Base-by-base conservation (phyloP, 2,329 filamentous ascomycete species). In the Ophiostoma australiae region DNA sequence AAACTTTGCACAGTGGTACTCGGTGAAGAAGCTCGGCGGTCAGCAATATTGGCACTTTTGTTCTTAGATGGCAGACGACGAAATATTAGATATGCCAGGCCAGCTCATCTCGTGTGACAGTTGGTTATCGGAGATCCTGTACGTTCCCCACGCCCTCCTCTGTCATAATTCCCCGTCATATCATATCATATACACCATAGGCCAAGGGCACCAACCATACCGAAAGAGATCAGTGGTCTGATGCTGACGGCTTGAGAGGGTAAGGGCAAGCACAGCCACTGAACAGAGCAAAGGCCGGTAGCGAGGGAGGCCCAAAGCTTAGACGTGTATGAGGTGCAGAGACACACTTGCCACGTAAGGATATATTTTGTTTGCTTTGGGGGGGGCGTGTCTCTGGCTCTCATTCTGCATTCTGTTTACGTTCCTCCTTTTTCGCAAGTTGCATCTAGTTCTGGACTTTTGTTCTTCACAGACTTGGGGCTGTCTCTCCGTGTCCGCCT, bases 261-360 rank as follows among this genome's bases (percentile, higher is more conserved):
- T 61, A 20, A 61, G 23, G 27, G 13, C 11, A 61, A 27, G 11
- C n/a, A n/a, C 13, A 31, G 27, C 27, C 15, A 20, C 13, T 17
- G 58, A 63, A 35, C 23, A 63, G 52, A 58, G 52, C 44, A 48
- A 48, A 48, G 44, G 17, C 23, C 17, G 11, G 52, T 58, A 58
- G 52, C n/a, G 52, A 58, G 52, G 52, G 52, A 15, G 27, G 8
- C 52, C 52, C 52, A 58, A 58, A 58, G 52, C 52, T 58, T 58
- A 23, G 23, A 13, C n/a, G 52, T 58, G 8, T 31, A 15, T 27
- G 13, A 10, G 27, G 52, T n/a, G 17, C 23, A 58, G 23, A 27
- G 52, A 27, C 52, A 48, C 37, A n/a, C n/a, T 27, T 58, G 52
- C 17, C 52, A 58, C 52, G 52, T 58, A 58, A 27, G 52, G 52